Percentiles rank a stretch among this genome's conserved stretches.
Evolutionary conservation across 192 early-diverging fungal species (phyloP).

Genomic region (Coemansia sp.): DNA sequence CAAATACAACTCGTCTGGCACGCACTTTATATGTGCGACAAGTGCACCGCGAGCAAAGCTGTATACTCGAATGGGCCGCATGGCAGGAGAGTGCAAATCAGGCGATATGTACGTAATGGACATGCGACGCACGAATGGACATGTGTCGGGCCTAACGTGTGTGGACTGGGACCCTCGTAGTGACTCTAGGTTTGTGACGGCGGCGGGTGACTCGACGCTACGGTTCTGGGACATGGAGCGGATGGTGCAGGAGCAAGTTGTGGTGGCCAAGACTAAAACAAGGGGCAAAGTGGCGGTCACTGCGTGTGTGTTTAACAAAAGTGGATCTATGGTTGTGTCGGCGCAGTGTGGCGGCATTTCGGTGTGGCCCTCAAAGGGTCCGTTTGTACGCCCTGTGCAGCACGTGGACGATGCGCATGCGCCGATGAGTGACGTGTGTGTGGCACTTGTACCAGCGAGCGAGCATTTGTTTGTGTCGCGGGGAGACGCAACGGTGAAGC

Average conservation of each 20-base stretch:
- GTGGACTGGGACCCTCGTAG: slow-evolving; percentile 80
- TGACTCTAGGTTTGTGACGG: slow-evolving; percentile 66
- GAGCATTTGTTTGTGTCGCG: slow-evolving; percentile 70
- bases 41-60: slow-evolving; percentile 71
- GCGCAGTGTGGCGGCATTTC: slow-evolving; percentile 78
- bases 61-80: slow-evolving; percentile 76
- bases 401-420: slow-evolving; percentile 70
- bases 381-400: slow-evolving; percentile 57
- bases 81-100: slow-evolving; percentile 73
- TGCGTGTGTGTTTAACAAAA: slow-evolving; percentile 65
- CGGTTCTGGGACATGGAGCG: slow-evolving; percentile 78
- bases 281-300: slow-evolving; percentile 73
- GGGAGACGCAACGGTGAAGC: slow-evolving; percentile 86
- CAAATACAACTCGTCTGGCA: slow-evolving; percentile 72
- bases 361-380: slow-evolving; percentile 70
- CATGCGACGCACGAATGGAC: slow-evolving; percentile 79
- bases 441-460: slow-evolving; percentile 64
- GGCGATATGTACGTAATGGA: slow-evolving; percentile 95
- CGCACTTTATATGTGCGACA: slow-evolving; percentile 77
- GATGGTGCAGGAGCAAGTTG: slow-evolving; percentile 72
- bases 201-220: slow-evolving; percentile 77
- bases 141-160: slow-evolving; percentile 75
- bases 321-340: slow-evolving; percentile 56
- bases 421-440: slow-evolving; percentile 66
- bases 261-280: slow-evolving; percentile 71